Evolutionary conservation across 2,329 filamentous ascomycete genomes (phyloP).

Genomic region (Catunica adiposa): DNA sequence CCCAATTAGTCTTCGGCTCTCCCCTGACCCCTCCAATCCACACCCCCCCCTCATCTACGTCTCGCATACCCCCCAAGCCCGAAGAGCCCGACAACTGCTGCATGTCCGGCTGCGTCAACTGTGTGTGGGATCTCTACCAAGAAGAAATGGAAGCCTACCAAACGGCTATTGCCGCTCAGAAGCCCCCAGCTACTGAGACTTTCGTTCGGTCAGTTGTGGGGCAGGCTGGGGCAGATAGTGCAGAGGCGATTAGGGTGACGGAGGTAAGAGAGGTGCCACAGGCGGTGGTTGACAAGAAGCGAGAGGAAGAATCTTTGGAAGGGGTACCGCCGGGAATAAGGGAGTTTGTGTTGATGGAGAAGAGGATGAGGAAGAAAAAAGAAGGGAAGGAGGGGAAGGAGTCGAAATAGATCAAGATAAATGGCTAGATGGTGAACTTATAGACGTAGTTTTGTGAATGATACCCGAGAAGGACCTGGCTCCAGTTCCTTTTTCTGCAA

Average conservation of each 20-base stretch:
- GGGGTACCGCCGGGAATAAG: slow-evolving; percentile 80
- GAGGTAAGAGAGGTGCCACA: too few relatives aligned
- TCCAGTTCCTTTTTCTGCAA: too few relatives aligned
- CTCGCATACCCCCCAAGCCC: slow-evolving; percentile 61
- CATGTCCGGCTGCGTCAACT: slow-evolving; percentile 97
- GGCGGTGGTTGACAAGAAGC: slow-evolving; percentile 19
- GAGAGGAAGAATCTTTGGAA: slow-evolving; percentile 55
- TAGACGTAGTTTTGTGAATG: background rate
- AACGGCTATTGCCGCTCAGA: slow-evolving; percentile 29
- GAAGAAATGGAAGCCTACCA: slow-evolving; percentile 91
- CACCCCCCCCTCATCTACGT: slow-evolving; percentile 53
- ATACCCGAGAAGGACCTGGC: background rate
- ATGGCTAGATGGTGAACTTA: background rate
- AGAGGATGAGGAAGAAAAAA: slow-evolving; percentile 66
- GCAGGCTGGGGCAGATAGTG: background rate
- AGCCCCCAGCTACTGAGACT: background rate
- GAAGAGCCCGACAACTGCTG: slow-evolving; percentile 95
- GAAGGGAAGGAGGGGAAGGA: slow-evolving; percentile 38
- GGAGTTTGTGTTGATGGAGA: slow-evolving; percentile 96
- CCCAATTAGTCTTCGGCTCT: slow-evolving; percentile 66
- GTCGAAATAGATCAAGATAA: background rate
- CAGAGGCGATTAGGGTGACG: background rate
- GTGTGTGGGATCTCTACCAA: slow-evolving; percentile 82
- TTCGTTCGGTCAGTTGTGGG: background rate
- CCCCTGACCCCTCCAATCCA: slow-evolving; percentile 41